These are phyloP conservation scores for Catunica adiposa DNA, from an alignment of 2,329 filamentous ascomycete genomes.

Conservation along the genomic window DNA sequence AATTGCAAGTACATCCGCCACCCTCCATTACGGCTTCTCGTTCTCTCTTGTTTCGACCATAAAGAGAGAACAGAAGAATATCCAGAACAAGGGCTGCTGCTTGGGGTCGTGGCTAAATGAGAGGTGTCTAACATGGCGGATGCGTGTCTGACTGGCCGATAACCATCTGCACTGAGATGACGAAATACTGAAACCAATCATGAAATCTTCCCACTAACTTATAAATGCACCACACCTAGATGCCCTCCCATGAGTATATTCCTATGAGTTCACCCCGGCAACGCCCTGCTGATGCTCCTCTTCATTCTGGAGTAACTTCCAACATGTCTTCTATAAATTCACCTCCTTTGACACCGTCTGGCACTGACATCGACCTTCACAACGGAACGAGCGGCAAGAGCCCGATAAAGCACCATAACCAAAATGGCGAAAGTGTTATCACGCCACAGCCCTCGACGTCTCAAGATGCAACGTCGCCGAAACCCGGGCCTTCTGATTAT, in stretches of 20 bases:
- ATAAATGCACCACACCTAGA: slow-evolving; percentile 4
- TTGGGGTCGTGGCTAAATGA: too few relatives aligned
- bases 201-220: background rate
- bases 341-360: slow-evolving; percentile 76
- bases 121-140: too few relatives aligned
- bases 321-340: slow-evolving; percentile 60
- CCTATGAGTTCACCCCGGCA: slow-evolving; percentile 9
- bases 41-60: too few relatives aligned
- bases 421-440: slow-evolving; percentile 31
- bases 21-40: background rate
- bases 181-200: background rate
- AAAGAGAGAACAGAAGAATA: too few relatives aligned
- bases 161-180: background rate
- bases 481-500: slow-evolving; percentile 20
- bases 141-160: too few relatives aligned
- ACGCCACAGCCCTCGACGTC: slow-evolving; percentile 51
- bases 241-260: slow-evolving; percentile 12
- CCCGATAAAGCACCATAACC: background rate
- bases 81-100: too few relatives aligned
- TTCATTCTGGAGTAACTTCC: background rate
- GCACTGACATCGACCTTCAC: slow-evolving; percentile 34
- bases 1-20: background rate
- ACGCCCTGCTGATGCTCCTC: slow-evolving; percentile 6
- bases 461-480: slow-evolving; percentile 32
- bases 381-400: slow-evolving; percentile 3